Percentiles rank a stretch among this genome's conserved stretches.
Evolutionary conservation across 306 rosid genomes (phyloP).

Genomic region (Neltuma alba): DNA sequence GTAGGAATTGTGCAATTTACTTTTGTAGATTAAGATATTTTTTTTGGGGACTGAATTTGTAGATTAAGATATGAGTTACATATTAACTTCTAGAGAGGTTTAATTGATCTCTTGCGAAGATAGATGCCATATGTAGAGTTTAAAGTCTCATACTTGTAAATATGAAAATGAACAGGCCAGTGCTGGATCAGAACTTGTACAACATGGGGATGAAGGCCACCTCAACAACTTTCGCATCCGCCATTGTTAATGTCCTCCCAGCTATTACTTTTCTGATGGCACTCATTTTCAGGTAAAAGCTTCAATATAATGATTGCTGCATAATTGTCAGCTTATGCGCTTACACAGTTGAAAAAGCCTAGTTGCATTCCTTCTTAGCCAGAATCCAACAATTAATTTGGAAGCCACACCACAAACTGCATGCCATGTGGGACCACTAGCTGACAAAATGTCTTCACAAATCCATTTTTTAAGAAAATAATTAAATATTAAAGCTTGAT

Average conservation of each 20-base stretch:
- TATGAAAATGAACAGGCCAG: conserved; percentile 69
- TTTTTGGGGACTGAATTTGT: too few relatives aligned
- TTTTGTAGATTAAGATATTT: conserved; percentile 30
- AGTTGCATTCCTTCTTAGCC: conserved; percentile 13
- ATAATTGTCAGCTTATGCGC: not conserved
- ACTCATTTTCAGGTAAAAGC: conserved; percentile 73
- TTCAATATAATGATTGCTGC: conserved; percentile 19
- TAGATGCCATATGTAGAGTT: not conserved
- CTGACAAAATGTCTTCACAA: not conserved
- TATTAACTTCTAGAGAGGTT: not conserved
- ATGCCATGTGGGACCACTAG: conserved; percentile 16
- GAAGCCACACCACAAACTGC: not conserved
- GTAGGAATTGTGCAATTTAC: conserved; percentile 19
- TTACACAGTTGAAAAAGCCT: conserved; percentile 18
- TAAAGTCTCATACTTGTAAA: conserved; percentile 7
- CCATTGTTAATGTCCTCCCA: conserved; percentile 75
- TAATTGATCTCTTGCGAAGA: not conserved
- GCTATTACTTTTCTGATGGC: conserved; percentile 95
- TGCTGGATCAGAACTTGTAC: conserved; percentile 90
- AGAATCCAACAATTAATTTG: conserved; percentile 13
- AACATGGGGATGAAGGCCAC: conserved; percentile 89
- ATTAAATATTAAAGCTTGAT: not conserved
- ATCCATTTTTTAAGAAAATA: not conserved
- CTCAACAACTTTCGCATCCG: conserved; percentile 91
- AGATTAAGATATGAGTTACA: not conserved